Percentiles rank a stretch among this genome's conserved stretches.
Conservation (phyloP, 345 rosid genomes). For the Brassica nigra region DNA sequence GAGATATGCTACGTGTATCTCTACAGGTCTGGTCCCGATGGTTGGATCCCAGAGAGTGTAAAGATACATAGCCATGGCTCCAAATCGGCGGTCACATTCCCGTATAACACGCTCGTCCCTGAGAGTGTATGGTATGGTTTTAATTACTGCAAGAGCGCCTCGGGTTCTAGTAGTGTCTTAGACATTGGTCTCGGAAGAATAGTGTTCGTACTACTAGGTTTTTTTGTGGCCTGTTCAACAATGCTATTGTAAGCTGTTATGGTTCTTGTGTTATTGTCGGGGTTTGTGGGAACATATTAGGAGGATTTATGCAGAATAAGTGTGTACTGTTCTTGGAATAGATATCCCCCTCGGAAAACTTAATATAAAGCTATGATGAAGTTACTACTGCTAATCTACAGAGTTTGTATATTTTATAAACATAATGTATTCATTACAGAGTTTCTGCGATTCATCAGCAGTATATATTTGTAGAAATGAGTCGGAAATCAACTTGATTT, state of each 20-base stretch:
- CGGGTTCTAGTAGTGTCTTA: conserved; percentile 29
- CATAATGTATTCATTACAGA: not conserved
- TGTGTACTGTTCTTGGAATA: too few species aligned
- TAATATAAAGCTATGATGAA: not conserved
- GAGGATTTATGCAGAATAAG: too few species aligned
- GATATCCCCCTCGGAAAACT: too few species aligned
- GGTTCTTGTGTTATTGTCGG: too few species aligned
- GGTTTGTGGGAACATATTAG: too few species aligned
- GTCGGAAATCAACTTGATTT: not conserved
- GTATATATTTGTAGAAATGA: not conserved
- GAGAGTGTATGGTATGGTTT: conserved; percentile 77
- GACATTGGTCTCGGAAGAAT: not conserved
- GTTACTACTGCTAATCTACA: conserved; percentile 18
- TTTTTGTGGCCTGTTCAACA: too few species aligned
- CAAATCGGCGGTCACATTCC: conserved; percentile 50
- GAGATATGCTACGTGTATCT: conserved; percentile 81
- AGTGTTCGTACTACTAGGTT: not conserved
- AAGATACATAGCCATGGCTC: conserved; percentile 50
- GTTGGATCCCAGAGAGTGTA: conserved; percentile 76
- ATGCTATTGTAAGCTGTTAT: too few species aligned
- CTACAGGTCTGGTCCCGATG: conserved; percentile 77
- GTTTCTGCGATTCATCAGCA: not conserved
- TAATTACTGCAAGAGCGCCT: conserved; percentile 55
- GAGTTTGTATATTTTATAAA: conserved; percentile 8
- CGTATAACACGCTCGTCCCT: conserved; percentile 60